Base-by-base conservation (phyloP, 2,329 filamentous ascomycete genomes). In the Mariannaea elegans region DNA sequence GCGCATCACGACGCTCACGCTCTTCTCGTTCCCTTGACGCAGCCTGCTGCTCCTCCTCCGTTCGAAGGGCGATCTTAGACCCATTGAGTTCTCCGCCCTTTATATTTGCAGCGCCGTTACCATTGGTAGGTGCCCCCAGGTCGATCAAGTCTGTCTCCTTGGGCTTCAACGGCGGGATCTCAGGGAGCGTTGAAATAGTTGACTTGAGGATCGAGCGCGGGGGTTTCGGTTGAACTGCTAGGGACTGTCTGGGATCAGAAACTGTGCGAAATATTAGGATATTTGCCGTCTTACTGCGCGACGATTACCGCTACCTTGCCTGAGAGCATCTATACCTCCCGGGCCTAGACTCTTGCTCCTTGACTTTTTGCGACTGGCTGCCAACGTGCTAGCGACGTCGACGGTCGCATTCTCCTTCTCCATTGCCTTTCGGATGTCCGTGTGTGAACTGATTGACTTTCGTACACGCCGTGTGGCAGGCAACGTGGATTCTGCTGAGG, bases 291-390 rank as follows among this genome's bases (percentile, higher is more conserved):
- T 72, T 84, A 95, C 93, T 80, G 93, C 91, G 76, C 91, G 87
- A 69, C 91, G 83, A 75, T 97, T 96, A 31, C 91, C 92, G 71
- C 83, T 86, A 42, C 85, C 86, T 71, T 90, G 85, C 75, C 90
- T 93, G 55, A 96, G 82, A 57, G 90, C 89, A 81, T 96, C 93
- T 44, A 97, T 78, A 23, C 94, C 93, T 49, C 94, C 95, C 14
- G 95, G 94, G 2, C 95, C 95, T 67, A 99, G 89, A 78, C 94
- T 98, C 82, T 97, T 98, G 78, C 94, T 97, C 66, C 95, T 89
- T 59, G 90, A 91, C 78, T 93, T 94, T 79, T 84, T 85, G 63
- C 84, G 81, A 71, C 76, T 82, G 59, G 80, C 81, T 27, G 80
- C 82, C 65, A 82, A 72, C 57, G 80, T 78, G 65, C 84, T 82